Evolutionary conservation across 768 basidiomycete species (phyloP), one percentile per base, ranked within the genome.

Genomic region (Filobasidium floriforme): DNA sequence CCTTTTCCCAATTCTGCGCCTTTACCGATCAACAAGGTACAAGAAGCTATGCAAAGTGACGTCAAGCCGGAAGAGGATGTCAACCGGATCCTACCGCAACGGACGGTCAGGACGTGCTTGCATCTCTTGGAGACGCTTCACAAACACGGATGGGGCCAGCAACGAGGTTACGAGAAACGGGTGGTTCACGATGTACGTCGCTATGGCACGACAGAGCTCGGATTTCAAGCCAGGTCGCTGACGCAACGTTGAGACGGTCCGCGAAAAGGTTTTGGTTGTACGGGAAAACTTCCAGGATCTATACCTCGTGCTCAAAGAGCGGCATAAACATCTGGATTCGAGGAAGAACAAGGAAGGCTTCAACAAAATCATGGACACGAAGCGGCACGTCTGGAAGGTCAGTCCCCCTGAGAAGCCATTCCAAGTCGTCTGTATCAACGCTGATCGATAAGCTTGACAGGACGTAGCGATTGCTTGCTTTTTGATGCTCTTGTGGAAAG

Each of bases 391-490:
- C 1, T 77, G 68, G 69, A 77, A 77, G 73, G 77, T 77, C 37
- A 62, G 72, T 68, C 46, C n/a, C 32, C 37, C 22, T 40, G 19
- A 12, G 22, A 28, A 3, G 63, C 29, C 1, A 51, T 1, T 12
- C 22, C 19, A n/a, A n/a, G n/a, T n/a, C n/a, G n/a, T n/a, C 1
- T n/a, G 22, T 6, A 26, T 6, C 1, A 9, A 12, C 7, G 49
- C 44, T 52, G 61, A 62, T 37, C 32, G 32, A 37, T 37, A 3
- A 3, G 32, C 32, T 37, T 12, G 28, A 15, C 29, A 94, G 89
- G 94, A 98, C 75, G 90, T 97, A 41, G 90, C 90, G 18, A 93
- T 98, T 51, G 92, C 92, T 1, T 90, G 91, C 1, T 97, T 89
- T 76, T 81, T 98, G 29, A 90, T 97, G 79, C 82, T 94, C 0